Evolutionary conservation across 2,329 filamentous ascomycete genomes (phyloP).

Genomic region (Magnaporthiopsis rhizophila): DNA sequence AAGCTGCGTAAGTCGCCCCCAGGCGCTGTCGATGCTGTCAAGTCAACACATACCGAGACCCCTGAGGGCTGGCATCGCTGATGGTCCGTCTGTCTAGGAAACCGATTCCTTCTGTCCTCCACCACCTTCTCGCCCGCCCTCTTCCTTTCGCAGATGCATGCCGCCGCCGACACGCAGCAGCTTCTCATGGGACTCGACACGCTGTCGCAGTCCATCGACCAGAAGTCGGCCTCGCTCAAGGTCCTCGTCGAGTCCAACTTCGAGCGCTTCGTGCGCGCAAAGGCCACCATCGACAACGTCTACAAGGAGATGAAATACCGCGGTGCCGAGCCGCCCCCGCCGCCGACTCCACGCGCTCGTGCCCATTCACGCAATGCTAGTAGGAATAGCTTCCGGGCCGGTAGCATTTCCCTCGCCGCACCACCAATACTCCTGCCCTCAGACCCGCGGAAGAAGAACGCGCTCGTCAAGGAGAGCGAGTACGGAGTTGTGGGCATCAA

Average conservation of each 20-base stretch:
- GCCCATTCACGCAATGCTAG: constrained; percentile 60
- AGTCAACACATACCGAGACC: background rate
- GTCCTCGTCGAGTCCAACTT: constrained; percentile 97
- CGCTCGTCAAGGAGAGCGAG: constrained; percentile 84
- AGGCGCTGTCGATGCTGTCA: background rate
- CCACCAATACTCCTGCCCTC: constrained; percentile 26
- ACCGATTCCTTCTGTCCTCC: constrained; percentile 90
- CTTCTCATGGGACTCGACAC: constrained; percentile 76
- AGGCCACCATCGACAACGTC: constrained; percentile 96
- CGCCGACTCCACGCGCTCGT: constrained; percentile 23
- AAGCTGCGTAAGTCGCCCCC: constrained; percentile 53
- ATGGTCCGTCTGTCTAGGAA: constrained; percentile 42
- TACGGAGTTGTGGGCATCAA: constrained; percentile 87
- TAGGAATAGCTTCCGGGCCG: constrained; percentile 55
- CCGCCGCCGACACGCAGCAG: constrained; percentile 72
- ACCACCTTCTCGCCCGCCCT: constrained; percentile 89
- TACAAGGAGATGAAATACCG: constrained; percentile 93
- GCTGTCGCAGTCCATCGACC: constrained; percentile 85
- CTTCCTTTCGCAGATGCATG: constrained; percentile 88
- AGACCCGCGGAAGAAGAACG: constrained; percentile 73
- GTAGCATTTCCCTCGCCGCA: constrained; percentile 29
- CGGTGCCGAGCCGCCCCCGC: constrained; percentile 44
- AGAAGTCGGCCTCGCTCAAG: constrained; percentile 95
- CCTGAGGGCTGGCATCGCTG: background rate
- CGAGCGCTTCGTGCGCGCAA: constrained; percentile 93